Conservation (phyloP, 495 filamentous ascomycete genomes). For the Penicillium tannophilum region DNA sequence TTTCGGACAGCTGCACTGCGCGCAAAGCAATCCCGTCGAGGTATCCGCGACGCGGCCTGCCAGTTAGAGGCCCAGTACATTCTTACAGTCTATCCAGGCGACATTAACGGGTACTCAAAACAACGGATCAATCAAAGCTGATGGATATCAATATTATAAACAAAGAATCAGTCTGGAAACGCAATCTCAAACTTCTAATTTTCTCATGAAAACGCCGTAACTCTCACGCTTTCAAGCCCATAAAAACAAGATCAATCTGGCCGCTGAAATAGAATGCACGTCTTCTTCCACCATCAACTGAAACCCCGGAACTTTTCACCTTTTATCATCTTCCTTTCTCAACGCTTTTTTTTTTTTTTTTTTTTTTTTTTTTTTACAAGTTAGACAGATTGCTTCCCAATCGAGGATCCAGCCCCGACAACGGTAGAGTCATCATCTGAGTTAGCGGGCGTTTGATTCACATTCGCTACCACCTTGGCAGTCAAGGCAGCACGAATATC, state of each 20-base stretch:
- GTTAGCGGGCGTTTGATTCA: slow-evolving; percentile 17
- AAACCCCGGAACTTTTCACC: background rate
- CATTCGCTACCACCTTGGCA: slow-evolving; percentile 42
- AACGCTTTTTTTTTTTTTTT: too few relatives aligned
- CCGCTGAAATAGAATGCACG: slow-evolving; percentile 19
- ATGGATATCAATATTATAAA: background rate
- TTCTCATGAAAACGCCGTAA: slow-evolving; percentile 28
- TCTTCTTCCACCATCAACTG: slow-evolving; percentile 5
- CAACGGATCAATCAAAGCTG: background rate
- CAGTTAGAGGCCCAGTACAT: too few relatives aligned
- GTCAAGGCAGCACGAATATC: slow-evolving; percentile 60
- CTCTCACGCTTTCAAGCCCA: slow-evolving; percentile 30
- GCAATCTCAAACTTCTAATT: background rate
- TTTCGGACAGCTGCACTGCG: background rate
- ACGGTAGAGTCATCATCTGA: slow-evolving; percentile 33
- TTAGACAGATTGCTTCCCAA: slow-evolving; percentile 33
- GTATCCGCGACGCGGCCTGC: background rate
- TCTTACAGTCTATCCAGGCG: background rate
- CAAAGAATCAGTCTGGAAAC: background rate
- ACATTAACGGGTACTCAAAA: background rate
- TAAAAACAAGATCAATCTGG: slow-evolving; percentile 19
- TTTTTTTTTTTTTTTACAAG: too few relatives aligned
- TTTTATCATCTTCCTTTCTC: slow-evolving; percentile 2
- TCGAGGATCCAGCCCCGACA: slow-evolving; percentile 11
- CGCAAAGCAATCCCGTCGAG: background rate